Percentiles rank a stretch among this genome's conserved stretches.
Conservation (phyloP, 371 early-diverging fungal genomes). For the Entomophthora muscae region DNA sequence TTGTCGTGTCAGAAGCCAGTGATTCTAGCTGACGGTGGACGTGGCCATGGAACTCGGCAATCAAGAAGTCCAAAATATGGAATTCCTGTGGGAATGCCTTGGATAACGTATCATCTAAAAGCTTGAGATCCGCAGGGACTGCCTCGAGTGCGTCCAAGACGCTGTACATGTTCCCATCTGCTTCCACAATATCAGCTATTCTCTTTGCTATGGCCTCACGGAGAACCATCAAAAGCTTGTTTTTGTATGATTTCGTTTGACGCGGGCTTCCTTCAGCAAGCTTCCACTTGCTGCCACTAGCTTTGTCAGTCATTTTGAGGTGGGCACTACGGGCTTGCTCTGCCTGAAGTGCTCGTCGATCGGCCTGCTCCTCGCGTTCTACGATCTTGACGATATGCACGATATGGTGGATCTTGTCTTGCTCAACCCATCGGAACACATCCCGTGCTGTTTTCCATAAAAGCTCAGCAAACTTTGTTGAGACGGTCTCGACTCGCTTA, state of each 20-base stretch:
- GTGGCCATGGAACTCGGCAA: slow-evolving; percentile 81
- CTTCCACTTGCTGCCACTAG: slow-evolving; percentile 25
- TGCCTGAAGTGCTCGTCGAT: slow-evolving; percentile 49
- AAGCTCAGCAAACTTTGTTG: slow-evolving; percentile 61
- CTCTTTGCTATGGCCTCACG: slow-evolving; percentile 43
- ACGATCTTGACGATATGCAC: slow-evolving; percentile 78
- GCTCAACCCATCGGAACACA: slow-evolving; percentile 54
- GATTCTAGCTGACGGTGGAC: slow-evolving; percentile 57
- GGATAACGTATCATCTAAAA: slow-evolving; percentile 69
- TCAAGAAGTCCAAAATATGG: slow-evolving; percentile 79
- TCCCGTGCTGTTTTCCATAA: slow-evolving; percentile 67
- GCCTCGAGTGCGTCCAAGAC: slow-evolving; percentile 49
- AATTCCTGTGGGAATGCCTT: slow-evolving; percentile 80
- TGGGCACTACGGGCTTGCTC: slow-evolving; percentile 31
- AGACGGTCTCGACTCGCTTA: slow-evolving; percentile 53
- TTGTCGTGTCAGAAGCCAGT: slow-evolving; percentile 30
- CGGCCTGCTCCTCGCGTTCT: slow-evolving; percentile 74
- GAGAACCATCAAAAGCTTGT: slow-evolving; percentile 52
- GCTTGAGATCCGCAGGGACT: slow-evolving; percentile 70
- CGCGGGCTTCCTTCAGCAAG: slow-evolving; percentile 35
- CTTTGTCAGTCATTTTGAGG: slow-evolving; percentile 29
- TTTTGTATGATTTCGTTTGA: slow-evolving; percentile 49
- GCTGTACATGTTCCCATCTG: slow-evolving; percentile 28
- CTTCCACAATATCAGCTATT: slow-evolving; percentile 29
- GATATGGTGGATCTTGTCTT: slow-evolving; percentile 43